Evolutionary conservation across 140 eudicot species (phyloP).

Genomic region (Stevia rebaudiana): DNA sequence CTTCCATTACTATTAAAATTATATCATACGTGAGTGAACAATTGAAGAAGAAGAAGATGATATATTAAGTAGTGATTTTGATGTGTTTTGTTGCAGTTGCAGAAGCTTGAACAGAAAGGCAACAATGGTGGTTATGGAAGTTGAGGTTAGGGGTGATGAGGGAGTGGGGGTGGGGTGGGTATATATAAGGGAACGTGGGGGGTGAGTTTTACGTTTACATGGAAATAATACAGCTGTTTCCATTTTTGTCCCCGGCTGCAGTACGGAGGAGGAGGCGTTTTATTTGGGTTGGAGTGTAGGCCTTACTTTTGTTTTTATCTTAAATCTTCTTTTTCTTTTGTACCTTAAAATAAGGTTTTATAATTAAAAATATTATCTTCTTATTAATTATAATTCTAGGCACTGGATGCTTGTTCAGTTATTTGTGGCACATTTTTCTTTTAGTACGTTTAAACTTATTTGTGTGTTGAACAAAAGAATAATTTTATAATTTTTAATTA

Average conservation of each 20-base stretch:
- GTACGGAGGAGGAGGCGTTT: slow-evolving; percentile 40
- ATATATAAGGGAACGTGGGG: slow-evolving; percentile 33
- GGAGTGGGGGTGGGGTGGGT: slow-evolving; percentile 4
- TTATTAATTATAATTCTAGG: background rate
- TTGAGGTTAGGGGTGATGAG: background rate
- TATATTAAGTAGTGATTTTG: background rate
- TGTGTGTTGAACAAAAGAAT: too few species aligned
- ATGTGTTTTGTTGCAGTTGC: too few species aligned
- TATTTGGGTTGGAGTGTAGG: slow-evolving; percentile 13
- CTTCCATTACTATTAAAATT: slow-evolving; percentile 15
- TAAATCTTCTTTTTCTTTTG: background rate
- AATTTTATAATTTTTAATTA: too few species aligned
- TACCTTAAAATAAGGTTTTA: background rate
- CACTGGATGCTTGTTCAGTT: too few species aligned
- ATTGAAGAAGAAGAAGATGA: too few species aligned
- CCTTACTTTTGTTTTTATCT: background rate
- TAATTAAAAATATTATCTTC: background rate
- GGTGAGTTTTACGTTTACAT: slow-evolving; percentile 21
- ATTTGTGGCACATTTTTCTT: too few species aligned
- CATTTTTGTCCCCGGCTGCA: slow-evolving; percentile 29
- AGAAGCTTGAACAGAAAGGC: too few species aligned
- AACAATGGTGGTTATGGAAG: background rate
- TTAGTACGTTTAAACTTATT: too few species aligned
- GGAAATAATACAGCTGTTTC: slow-evolving; percentile 30
- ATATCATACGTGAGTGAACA: too few species aligned